Percentiles rank a stretch among this genome's conserved stretches.
These are phyloP conservation scores for Suhomyces xylopsoci DNA, from an alignment of 805 yeast genomes.

Conservation along the genomic window DNA sequence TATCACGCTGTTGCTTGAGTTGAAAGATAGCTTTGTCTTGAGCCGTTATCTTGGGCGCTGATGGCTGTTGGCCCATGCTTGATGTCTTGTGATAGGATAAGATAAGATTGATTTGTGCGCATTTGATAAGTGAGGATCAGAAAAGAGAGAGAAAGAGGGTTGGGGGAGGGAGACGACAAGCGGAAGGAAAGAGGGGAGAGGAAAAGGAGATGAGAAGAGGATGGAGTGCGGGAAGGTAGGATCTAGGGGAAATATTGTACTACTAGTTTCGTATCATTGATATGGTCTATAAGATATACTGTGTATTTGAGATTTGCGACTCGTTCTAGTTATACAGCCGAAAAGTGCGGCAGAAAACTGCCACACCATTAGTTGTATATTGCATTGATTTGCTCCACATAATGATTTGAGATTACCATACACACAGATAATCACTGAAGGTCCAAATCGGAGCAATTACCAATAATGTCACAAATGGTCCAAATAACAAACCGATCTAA, in stretches of 20 bases:
- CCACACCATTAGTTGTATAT: too few relatives aligned
- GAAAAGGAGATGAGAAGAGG: not conserved
- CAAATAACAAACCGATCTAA: not conserved
- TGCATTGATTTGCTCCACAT: too few relatives aligned
- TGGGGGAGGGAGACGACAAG: not conserved
- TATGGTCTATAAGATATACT: too few relatives aligned
- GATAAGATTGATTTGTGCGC: not conserved
- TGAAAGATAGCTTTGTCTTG: constrained; percentile 87
- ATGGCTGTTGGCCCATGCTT: constrained; percentile 41
- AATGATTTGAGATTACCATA: too few relatives aligned
- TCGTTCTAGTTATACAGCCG: not conserved
- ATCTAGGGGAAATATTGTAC: too few relatives aligned
- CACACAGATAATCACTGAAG: too few relatives aligned
- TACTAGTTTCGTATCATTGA: too few relatives aligned
- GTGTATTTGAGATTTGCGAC: not conserved
- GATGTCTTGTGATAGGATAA: not conserved
- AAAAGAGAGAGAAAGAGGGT: not conserved
- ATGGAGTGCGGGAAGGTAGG: too few relatives aligned
- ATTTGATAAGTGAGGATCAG: not conserved
- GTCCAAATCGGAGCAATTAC: not conserved
- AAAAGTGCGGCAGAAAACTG: too few relatives aligned
- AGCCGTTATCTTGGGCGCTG: constrained; percentile 64
- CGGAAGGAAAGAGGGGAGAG: too few relatives aligned
- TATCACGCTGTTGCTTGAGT: constrained; percentile 85
- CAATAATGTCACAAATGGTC: too few relatives aligned